These are phyloP conservation scores for Quercus variabilis DNA, from an alignment of 306 rosid species.

Conservation along the genomic window DNA sequence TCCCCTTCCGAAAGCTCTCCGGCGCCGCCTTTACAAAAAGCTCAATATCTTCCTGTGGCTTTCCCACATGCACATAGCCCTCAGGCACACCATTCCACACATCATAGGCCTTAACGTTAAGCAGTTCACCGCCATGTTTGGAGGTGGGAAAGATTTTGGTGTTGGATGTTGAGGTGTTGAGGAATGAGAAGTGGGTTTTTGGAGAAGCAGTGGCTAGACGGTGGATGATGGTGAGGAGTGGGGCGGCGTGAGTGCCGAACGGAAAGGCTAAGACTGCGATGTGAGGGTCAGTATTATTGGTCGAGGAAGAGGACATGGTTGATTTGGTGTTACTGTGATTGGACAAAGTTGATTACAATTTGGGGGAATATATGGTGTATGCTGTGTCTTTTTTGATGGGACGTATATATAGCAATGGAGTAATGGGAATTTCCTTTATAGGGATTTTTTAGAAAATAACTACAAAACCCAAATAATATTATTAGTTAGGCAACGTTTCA, in stretches of 20 bases:
- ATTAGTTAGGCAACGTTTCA: too few relatives aligned
- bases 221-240: conserved; percentile 3
- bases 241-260: conserved; percentile 12
- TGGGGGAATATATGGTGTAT: too few relatives aligned
- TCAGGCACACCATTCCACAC: conserved; percentile 21
- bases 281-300: neutral
- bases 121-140: neutral
- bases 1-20: neutral
- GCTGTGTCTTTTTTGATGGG: too few relatives aligned
- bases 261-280: conserved; percentile 28
- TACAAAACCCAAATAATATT: too few relatives aligned
- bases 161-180: conserved; percentile 23
- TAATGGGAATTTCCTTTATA: too few relatives aligned
- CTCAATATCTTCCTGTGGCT: conserved; percentile 24
- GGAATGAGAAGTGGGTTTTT: conserved; percentile 23
- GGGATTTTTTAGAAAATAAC: too few relatives aligned
- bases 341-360: neutral
- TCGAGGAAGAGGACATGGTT: neutral
- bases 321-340: neutral
- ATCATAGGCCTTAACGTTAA: neutral
- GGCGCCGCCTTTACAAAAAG: conserved; percentile 19
- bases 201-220: conserved; percentile 10
- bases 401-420: too few relatives aligned
- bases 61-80: conserved; percentile 5
- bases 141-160: neutral